Evolutionary conservation across 208 protist genomes (phyloP).

Genomic region (Acanthamoeba royreba): DNA sequence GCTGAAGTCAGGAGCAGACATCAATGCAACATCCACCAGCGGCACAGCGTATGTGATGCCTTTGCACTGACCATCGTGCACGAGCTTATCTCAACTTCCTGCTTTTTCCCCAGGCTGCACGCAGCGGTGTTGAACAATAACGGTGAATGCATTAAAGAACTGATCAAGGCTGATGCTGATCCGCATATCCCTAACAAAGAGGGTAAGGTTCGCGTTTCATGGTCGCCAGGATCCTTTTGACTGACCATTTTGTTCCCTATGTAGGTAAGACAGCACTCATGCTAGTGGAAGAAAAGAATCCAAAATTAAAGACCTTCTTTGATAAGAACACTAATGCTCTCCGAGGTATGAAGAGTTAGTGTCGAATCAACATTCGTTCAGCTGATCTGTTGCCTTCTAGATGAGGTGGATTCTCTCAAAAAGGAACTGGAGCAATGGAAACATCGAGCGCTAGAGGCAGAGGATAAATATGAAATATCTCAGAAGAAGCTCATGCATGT

Average conservation of each 20-base stretch:
- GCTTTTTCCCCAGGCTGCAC: neutral
- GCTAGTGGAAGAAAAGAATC: neutral
- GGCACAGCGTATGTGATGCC: neutral
- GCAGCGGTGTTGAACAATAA: neutral
- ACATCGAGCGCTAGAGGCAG: neutral
- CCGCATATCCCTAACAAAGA: neutral
- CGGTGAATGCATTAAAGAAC: neutral
- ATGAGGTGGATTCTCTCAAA: neutral
- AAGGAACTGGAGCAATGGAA: neutral
- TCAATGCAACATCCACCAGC: neutral
- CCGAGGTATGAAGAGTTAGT: neutral
- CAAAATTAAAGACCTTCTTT: neutral
- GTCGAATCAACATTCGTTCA: no score
- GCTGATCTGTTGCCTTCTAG: neutral
- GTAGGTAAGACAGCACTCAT: neutral
- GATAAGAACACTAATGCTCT: neutral
- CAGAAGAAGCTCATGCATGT: slow-evolving; percentile 7
- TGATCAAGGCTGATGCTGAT: neutral
- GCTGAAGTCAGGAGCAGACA: neutral
- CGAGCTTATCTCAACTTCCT: neutral
- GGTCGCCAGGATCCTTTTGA: neutral
- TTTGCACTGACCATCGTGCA: neutral
- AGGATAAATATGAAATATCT: neutral
- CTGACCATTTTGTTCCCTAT: neutral
- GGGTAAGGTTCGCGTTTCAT: neutral